Conservation (phyloP, 2,329 filamentous ascomycete species). For the Exophiala phaeomuriformis region DNA sequence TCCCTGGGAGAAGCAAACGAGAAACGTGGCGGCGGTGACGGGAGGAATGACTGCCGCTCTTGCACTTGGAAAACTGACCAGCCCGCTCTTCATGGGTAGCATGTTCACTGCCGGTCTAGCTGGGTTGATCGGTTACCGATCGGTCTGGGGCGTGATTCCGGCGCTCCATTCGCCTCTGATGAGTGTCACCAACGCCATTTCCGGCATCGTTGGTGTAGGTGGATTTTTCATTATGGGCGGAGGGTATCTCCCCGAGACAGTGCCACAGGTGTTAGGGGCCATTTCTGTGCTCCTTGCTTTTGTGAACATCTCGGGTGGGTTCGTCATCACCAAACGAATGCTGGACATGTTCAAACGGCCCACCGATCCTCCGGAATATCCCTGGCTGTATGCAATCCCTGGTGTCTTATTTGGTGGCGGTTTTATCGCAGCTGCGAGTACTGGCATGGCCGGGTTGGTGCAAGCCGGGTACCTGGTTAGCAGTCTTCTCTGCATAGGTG, state of each 20-base stretch:
- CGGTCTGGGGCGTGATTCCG: slow-evolving; percentile 78
- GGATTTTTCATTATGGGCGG: slow-evolving; percentile 85
- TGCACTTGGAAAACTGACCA: slow-evolving; percentile 70
- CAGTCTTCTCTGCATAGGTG: slow-evolving; percentile 68
- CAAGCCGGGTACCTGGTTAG: slow-evolving; percentile 83
- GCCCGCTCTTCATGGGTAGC: slow-evolving; percentile 80
- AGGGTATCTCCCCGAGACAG: slow-evolving; percentile 66
- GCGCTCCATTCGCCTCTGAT: slow-evolving; percentile 83
- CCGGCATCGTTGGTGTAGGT: slow-evolving; percentile 78
- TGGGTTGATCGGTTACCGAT: slow-evolving; percentile 77
- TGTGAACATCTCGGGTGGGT: slow-evolving; percentile 81
- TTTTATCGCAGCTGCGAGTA: slow-evolving; percentile 70
- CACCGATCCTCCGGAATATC: slow-evolving; percentile 80
- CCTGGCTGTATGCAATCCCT: slow-evolving; percentile 76
- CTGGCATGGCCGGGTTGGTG: slow-evolving; percentile 74
- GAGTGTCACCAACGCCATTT: slow-evolving; percentile 91
- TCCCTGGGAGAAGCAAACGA: slow-evolving; percentile 71
- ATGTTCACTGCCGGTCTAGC: slow-evolving; percentile 78
- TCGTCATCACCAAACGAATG: slow-evolving; percentile 90
- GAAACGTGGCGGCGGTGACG: slow-evolving; percentile 67
- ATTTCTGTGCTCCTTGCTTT: slow-evolving; percentile 76
- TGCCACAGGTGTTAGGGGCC: slow-evolving; percentile 72
- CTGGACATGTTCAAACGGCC: slow-evolving; percentile 83
- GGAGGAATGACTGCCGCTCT: slow-evolving; percentile 70
- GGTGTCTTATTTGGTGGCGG: slow-evolving; percentile 71